A percentile compares a stretch with the other conserved stretches of the same genome.
These are phyloP conservation scores for Zygosaccharomyces lentus DNA, from an alignment of 805 yeast genomes.

Conservation along the genomic window DNA sequence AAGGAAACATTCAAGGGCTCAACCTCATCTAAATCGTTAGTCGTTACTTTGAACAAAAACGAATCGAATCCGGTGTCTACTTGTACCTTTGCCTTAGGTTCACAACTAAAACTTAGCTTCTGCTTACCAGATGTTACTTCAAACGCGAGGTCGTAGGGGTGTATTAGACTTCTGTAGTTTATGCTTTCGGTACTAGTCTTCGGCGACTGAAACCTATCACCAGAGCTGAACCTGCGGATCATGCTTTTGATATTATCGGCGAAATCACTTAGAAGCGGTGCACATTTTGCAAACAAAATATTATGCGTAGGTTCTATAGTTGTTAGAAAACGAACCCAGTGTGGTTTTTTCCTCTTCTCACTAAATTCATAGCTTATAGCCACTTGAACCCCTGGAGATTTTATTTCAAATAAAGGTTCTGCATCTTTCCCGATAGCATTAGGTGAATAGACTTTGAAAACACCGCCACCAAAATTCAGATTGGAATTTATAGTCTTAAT, in stretches of 20 bases:
- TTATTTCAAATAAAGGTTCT: constrained; percentile 54
- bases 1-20: constrained; percentile 44
- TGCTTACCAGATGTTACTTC: constrained; percentile 69
- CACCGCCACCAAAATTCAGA: constrained; percentile 67
- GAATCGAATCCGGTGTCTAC: constrained; percentile 75
- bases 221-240: constrained; percentile 36
- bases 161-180: constrained; percentile 45
- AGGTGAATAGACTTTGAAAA: constrained; percentile 40
- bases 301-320: constrained; percentile 57
- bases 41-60: constrained; percentile 53
- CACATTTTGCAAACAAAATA: constrained; percentile 64
- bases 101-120: constrained; percentile 75
- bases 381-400: constrained; percentile 70
- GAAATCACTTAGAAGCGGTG: constrained; percentile 68
- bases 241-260: constrained; percentile 46
- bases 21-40: constrained; percentile 42
- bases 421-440: constrained; percentile 39
- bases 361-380: constrained; percentile 45
- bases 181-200: constrained; percentile 13
- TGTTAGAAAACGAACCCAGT: constrained; percentile 28
- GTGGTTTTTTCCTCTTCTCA: constrained; percentile 17
- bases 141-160: constrained; percentile 56
- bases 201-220: constrained; percentile 7
- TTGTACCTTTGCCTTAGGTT: constrained; percentile 89
- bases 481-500: constrained; percentile 45